phyloP scores from a whole-genome alignment of 352 stramenopile genomes.

The Thraustochytrium sp. region DNA sequence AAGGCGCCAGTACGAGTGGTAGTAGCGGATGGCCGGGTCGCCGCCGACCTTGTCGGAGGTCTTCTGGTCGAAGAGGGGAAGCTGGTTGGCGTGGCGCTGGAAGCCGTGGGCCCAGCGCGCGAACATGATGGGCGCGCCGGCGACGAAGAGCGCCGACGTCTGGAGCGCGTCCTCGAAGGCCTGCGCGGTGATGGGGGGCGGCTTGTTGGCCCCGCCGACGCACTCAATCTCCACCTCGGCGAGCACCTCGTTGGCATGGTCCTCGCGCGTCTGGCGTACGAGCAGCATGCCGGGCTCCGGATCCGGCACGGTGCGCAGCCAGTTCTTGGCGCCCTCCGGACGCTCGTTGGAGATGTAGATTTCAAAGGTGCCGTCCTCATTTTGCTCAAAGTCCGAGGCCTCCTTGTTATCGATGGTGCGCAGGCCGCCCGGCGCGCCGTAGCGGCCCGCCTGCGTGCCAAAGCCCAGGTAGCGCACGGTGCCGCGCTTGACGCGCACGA shows the following conservation, averaged over 20 bases:
- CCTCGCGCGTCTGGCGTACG: conserved; percentile 41
- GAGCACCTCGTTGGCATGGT: conserved; percentile 29
- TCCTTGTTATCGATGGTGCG: conserved; percentile 40
- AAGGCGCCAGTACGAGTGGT: conserved; percentile 41
- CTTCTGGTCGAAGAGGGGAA: conserved; percentile 41
- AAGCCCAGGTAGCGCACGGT: conserved; percentile 16
- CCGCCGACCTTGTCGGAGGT: conserved; percentile 27
- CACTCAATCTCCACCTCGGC: conserved; percentile 37
- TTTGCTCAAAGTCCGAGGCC: conserved; percentile 39
- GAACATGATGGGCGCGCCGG: conserved; percentile 40
- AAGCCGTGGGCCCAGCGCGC: conserved; percentile 26
- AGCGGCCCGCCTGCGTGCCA: conserved; percentile 31
- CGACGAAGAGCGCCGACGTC: conserved; percentile 25
- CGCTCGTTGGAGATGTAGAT: conserved; percentile 29
- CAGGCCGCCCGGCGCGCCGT: conserved; percentile 18
- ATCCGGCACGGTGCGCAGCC: conserved; percentile 18
- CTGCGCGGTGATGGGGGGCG: not conserved
- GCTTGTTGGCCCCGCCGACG: not conserved
- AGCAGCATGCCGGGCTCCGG: not conserved
- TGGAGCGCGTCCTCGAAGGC: conserved; percentile 5
- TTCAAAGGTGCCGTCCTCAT: conserved; percentile 40
- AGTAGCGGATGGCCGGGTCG: conserved; percentile 37
- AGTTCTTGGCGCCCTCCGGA: conserved; percentile 24
- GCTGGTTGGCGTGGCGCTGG: conserved; percentile 40
- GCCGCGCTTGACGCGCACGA: not conserved